phyloP scores from a whole-genome alignment of 208 protist species.

The Crithidia thermophila region DNA sequence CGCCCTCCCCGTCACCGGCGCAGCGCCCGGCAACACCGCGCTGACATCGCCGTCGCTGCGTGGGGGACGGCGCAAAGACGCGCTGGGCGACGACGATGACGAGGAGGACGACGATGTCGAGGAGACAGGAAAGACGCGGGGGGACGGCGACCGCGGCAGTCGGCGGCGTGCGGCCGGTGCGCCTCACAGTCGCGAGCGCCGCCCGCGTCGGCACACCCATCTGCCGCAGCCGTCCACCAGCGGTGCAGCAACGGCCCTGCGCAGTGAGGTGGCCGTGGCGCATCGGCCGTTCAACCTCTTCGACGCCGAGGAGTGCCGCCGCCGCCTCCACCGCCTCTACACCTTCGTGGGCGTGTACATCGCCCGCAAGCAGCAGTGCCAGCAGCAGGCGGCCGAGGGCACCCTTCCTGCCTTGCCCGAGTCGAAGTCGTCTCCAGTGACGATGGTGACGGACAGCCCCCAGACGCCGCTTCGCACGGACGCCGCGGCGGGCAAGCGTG shows the following conservation, averaged over 20 bases:
- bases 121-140: background rate
- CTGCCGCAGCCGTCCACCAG: background rate
- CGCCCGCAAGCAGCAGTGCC: constrained; percentile 24
- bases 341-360: constrained; percentile 48
- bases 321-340: constrained; percentile 52
- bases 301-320: constrained; percentile 57
- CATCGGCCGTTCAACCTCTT: constrained; percentile 56
- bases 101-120: constrained; percentile 18
- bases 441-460: constrained; percentile 3
- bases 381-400: constrained; percentile 21
- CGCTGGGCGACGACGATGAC: background rate
- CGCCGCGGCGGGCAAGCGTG: background rate
- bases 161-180: constrained; percentile 1
- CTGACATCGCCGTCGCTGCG: background rate
- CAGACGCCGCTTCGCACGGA: background rate
- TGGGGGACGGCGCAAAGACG: background rate
- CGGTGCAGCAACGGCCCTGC: background rate
- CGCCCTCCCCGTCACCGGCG: background rate
- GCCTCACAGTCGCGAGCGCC: background rate
- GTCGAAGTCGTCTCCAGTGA: too few species aligned
- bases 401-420: constrained; percentile 8
- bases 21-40: background rate
- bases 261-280: constrained; percentile 12
- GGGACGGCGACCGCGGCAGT: background rate
- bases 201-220: background rate